Percentiles rank a stretch among this genome's conserved stretches.
Evolutionary conservation across 345 rosid genomes (phyloP).

Genomic region (Populus davidiana): DNA sequence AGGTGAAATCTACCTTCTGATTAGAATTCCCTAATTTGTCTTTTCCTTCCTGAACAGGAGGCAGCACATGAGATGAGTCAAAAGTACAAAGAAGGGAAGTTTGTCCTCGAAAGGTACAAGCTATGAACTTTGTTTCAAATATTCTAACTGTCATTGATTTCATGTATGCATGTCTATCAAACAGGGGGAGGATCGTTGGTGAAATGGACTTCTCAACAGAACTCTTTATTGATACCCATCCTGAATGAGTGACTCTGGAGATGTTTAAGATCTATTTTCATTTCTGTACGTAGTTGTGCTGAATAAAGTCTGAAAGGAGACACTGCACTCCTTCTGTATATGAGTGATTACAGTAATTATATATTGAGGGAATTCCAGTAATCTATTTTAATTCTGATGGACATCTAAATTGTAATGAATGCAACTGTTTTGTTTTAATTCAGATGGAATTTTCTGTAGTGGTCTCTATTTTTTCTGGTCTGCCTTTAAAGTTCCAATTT

Average conservation of each 20-base stretch:
- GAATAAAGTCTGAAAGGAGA: not conserved
- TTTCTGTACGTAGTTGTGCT: not conserved
- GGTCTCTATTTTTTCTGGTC: too few species aligned
- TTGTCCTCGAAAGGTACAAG: slow-evolving; percentile 71
- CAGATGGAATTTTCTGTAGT: too few species aligned
- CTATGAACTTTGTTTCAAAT: not conserved
- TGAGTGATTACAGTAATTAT: not conserved
- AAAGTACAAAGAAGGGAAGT: slow-evolving; percentile 80
- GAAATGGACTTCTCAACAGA: slow-evolving; percentile 65
- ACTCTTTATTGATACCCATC: slow-evolving; percentile 54
- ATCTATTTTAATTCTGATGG: not conserved
- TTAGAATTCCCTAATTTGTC: not conserved
- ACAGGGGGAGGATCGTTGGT: slow-evolving; percentile 73
- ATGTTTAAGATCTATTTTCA: slow-evolving; percentile 23
- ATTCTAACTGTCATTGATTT: not conserved
- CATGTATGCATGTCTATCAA: not conserved
- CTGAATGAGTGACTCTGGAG: slow-evolving; percentile 59
- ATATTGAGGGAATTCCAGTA: not conserved
- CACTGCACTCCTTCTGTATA: not conserved
- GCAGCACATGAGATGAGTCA: slow-evolving; percentile 68
- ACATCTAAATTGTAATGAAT: not conserved
- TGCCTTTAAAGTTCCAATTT: too few species aligned
- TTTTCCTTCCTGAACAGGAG: slow-evolving; percentile 40
- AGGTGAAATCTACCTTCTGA: too few species aligned
- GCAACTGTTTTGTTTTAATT: too few species aligned